Evolutionary conservation across 305 asterid species (phyloP), one percentile per base, ranked within the genome.

Genomic region (Fraxinus ornus): DNA sequence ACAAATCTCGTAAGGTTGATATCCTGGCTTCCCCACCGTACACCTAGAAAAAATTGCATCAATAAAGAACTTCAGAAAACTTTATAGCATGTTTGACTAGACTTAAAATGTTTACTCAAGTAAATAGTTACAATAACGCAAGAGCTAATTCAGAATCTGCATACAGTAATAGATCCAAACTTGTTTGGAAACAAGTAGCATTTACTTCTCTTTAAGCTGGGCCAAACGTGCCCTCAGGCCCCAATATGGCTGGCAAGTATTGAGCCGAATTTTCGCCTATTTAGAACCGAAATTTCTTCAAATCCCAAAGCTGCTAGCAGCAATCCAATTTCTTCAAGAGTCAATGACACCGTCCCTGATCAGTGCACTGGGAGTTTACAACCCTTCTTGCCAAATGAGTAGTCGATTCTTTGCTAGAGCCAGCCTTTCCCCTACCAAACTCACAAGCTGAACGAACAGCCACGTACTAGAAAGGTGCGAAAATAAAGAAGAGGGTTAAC

Each of bases 341-440:
- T 79, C 82, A 95, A 87, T 80, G 99, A 81, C 99, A 95, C 1
- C 99, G 92, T 41, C 99, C 99, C 74, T 90, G 97, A 82, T 94
- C 97, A 1, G 95, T 92, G 78, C 90, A 94, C 55, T 93, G 99
- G 81, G 98, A 94, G 77, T 95, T 95, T 0, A 95, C 84, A 55
- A 95, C 97, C 81, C 98, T 89, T 76, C 99, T 81, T 94, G 97
- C 97, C 98, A 92, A 72, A 94, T 88, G 28, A 91, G 90, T 86
- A 93, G 97, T 36, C 99, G 91, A 77, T 95, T 94, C 86, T 93
- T 95, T 60, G 98, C 98, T 47, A 95, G 92, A 62, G 97, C 95
- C 84, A 91, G 86, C 35, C 91, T 92, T 85, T 95, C 99, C 98
- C 99, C 94, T 94, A 85, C 94, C 98, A 9, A 39, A 39, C 3